phyloP scores from a whole-genome alignment of 108 stramenopile species.

The Skeletonema costatum region DNA sequence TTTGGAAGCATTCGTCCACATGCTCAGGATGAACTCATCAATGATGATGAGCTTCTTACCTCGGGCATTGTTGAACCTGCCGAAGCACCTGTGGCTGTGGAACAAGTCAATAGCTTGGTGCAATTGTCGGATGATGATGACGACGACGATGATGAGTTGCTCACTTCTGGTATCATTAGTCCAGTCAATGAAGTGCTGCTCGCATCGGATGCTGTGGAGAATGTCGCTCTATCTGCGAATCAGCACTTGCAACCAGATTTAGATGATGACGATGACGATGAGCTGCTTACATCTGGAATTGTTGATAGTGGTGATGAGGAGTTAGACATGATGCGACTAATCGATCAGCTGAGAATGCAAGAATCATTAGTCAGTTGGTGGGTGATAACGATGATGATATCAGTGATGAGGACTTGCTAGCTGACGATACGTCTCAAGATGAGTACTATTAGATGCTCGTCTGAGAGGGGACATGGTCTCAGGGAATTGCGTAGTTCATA shows the following conservation, averaged over 20 bases:
- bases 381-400: conserved; percentile 12
- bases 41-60: conserved; percentile 31
- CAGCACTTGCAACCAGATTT: neutral
- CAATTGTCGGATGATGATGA: conserved; percentile 14
- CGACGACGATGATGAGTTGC: conserved; percentile 30
- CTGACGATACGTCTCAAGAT: neutral
- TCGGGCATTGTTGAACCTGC: conserved; percentile 16
- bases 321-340: neutral
- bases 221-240: neutral
- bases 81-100: conserved; percentile 3
- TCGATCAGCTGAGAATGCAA: neutral
- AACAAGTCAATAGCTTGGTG: neutral
- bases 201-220: neutral
- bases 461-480: neutral
- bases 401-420: conserved; percentile 22
- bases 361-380: neutral
- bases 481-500: neutral
- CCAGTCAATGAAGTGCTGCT: neutral
- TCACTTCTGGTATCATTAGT: conserved; percentile 22
- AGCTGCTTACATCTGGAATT: conserved; percentile 29
- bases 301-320: neutral
- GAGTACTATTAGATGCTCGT: neutral
- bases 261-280: neutral
- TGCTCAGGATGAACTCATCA: conserved; percentile 12
- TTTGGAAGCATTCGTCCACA: conserved; percentile 3